These are phyloP conservation scores for Apiotrichum mycotoxinovorans DNA, from an alignment of 1,284 basidiomycete species.

Conservation along the genomic window DNA sequence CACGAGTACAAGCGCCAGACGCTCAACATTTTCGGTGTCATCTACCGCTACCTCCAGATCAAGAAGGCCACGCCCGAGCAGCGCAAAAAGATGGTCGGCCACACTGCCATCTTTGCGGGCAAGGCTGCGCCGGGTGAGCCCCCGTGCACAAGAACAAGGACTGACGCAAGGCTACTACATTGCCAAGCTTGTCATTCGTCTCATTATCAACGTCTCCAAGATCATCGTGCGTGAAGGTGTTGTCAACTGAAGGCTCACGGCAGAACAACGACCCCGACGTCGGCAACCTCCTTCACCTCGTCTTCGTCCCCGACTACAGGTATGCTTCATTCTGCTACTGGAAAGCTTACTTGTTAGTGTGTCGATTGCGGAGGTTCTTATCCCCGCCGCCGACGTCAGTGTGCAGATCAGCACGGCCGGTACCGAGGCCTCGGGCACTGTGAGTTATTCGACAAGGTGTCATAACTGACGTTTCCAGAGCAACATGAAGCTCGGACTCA, in stretches of 20 bases:
- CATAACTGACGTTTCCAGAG: conserved; percentile 37
- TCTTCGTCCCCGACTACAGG: conserved; percentile 72
- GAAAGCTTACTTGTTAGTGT: too few relatives aligned
- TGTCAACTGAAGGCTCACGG: background rate
- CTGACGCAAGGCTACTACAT: conserved; percentile 46
- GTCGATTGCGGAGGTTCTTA: conserved; percentile 81
- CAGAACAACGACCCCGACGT: conserved; percentile 78
- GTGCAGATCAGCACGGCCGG: conserved; percentile 93
- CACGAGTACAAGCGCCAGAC: conserved; percentile 65
- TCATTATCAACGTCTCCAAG: conserved; percentile 82
- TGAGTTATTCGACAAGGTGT: conserved; percentile 18
- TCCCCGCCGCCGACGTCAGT: conserved; percentile 84
- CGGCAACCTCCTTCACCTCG: conserved; percentile 72
- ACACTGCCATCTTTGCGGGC: conserved; percentile 85
- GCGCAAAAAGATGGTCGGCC: conserved; percentile 61
- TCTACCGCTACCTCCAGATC: conserved; percentile 76
- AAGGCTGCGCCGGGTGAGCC: conserved; percentile 50
- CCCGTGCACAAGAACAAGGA: background rate
- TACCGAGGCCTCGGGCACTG: conserved; percentile 62
- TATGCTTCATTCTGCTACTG: background rate
- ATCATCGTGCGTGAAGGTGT: conserved; percentile 54
- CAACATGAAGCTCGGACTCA: conserved; percentile 78
- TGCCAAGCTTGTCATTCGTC: conserved; percentile 69
- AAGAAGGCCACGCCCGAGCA: conserved; percentile 73
- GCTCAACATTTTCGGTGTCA: conserved; percentile 60